Base-by-base conservation (phyloP, 2,329 filamentous ascomycete genomes). In the Pseudogymnoascus sp. region DNA sequence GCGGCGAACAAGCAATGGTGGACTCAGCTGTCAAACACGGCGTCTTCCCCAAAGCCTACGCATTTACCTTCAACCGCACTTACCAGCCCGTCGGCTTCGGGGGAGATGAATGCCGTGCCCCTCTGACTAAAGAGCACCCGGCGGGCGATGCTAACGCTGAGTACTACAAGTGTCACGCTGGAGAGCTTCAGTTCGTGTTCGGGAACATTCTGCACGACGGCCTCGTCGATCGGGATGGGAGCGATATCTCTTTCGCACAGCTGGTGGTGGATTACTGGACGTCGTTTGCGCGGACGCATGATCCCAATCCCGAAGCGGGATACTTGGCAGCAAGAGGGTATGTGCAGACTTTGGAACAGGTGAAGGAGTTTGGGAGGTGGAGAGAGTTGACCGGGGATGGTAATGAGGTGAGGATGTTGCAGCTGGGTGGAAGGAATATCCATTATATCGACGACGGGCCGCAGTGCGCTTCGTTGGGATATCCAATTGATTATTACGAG, bases 141-240 rank as follows among this genome's bases (percentile, higher is more conserved):
- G 64, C 71, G 40, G 70, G 70, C 7, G 68, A 75, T 44, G 72
- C 73, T 1, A 62, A 68, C 10, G 42, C 64, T 3, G 73, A 74
- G 37, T 76, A 75, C 63, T 74, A 73, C 68, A 75, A 75, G 63
- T 75, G 73, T 61, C 74, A 75, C 46, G 70, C 70, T 10, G 73
- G 73, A 0, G 73, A 75, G 11, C 64, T 75, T 2, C 67, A 69
- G 25, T 73, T 69, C 21, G 70, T 69, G 5, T 75, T 75, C 62
- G 73, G 74, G 1, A 73, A 68, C 21, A 63, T 73, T 1, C 18
- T 64, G 16, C 65, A 67, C 31, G 69, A 68, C 18, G 70, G 68
- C 1, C 68, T 70, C 25, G 67, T 67, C 0, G 66, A 70, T 12
- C 66, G 73, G 18, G 72, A 74, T 67, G 69, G 68, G 11, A 65